These are phyloP conservation scores for Coleophoma cylindrospora DNA, from an alignment of 2,329 filamentous ascomycete genomes.

Conservation along the genomic window DNA sequence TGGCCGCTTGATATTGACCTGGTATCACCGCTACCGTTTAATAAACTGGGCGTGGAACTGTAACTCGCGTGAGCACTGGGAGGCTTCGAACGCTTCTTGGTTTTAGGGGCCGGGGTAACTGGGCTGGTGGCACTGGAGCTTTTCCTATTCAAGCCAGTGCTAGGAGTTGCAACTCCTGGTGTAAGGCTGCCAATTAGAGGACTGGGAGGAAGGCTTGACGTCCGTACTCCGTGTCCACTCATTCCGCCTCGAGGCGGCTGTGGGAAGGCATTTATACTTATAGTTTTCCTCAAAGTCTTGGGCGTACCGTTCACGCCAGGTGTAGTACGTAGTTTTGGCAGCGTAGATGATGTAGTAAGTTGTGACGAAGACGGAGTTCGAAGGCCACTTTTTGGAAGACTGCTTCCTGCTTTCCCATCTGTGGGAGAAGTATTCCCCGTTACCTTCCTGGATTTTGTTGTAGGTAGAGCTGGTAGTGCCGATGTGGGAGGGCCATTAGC, in stretches of 20 bases:
- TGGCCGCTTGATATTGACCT: slow-evolving; percentile 62
- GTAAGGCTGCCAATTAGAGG: slow-evolving; percentile 45
- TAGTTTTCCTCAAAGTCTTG: slow-evolving; percentile 75
- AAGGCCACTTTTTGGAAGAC: slow-evolving; percentile 48
- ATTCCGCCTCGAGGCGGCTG: slow-evolving; percentile 71
- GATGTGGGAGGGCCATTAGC: slow-evolving; percentile 67
- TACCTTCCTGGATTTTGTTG: slow-evolving; percentile 65
- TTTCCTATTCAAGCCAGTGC: slow-evolving; percentile 8
- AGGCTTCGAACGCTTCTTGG: slow-evolving; percentile 22
- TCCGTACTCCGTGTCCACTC: slow-evolving; percentile 27
- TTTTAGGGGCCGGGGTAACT: slow-evolving; percentile 12
- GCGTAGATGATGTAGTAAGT: slow-evolving; percentile 45
- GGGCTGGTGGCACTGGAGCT: slow-evolving; percentile 19
- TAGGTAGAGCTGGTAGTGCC: slow-evolving; percentile 68
- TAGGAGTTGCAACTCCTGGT: slow-evolving; percentile 9
- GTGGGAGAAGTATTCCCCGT: slow-evolving; percentile 39
- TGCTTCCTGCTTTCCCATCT: slow-evolving; percentile 12
- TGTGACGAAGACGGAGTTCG: slow-evolving; percentile 55
- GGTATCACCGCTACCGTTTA: slow-evolving; percentile 74
- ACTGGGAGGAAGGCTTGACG: slow-evolving; percentile 57
- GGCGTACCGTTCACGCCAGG: slow-evolving; percentile 53
- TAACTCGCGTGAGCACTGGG: slow-evolving; percentile 25
- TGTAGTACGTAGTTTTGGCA: slow-evolving; percentile 51
- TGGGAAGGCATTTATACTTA: slow-evolving; percentile 92
- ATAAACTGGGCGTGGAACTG: slow-evolving; percentile 60